Evolutionary conservation across 768 basidiomycete species (phyloP).

Genomic region (Clathrus columnatus): DNA sequence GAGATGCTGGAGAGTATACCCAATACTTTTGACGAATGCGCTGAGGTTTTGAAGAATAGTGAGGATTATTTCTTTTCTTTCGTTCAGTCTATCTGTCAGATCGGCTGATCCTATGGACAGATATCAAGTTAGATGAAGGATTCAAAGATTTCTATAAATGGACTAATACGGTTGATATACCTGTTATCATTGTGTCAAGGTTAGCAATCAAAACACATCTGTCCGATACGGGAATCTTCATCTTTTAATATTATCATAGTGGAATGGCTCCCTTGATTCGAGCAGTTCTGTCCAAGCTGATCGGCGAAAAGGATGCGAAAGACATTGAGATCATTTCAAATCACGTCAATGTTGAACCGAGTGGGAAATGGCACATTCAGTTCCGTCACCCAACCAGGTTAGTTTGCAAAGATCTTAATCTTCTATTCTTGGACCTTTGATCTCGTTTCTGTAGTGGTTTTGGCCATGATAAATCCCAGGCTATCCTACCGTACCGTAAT

Average conservation of each 20-base stretch:
- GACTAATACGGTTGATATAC: constrained; percentile 73
- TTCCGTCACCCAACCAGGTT: constrained; percentile 86
- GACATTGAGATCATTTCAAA: constrained; percentile 93
- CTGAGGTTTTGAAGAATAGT: constrained; percentile 66
- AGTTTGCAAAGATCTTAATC: constrained; percentile 11
- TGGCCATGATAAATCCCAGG: constrained; percentile 95
- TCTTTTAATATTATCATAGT: constrained; percentile 28
- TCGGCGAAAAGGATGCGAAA: constrained; percentile 62
- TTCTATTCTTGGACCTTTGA: not conserved
- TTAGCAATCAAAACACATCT: constrained; percentile 21
- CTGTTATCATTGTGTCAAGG: constrained; percentile 92
- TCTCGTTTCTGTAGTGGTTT: constrained; percentile 45
- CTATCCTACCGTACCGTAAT: constrained; percentile 83
- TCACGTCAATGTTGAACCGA: constrained; percentile 57
- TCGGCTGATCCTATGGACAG: constrained; percentile 29
- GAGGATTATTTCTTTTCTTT: constrained; percentile 19
- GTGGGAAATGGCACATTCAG: constrained; percentile 72
- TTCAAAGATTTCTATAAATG: constrained; percentile 84
- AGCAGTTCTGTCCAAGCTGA: constrained; percentile 75
- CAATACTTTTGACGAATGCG: constrained; percentile 76
- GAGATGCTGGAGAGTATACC: constrained; percentile 76
- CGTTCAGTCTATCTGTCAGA: not conserved
- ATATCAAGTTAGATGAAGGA: constrained; percentile 78
- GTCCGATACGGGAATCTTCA: constrained; percentile 1
- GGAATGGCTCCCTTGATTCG: constrained; percentile 94